Evolutionary conservation across 2,329 filamentous ascomycete genomes (phyloP).

Genomic region (Fusarium duplospermum): DNA sequence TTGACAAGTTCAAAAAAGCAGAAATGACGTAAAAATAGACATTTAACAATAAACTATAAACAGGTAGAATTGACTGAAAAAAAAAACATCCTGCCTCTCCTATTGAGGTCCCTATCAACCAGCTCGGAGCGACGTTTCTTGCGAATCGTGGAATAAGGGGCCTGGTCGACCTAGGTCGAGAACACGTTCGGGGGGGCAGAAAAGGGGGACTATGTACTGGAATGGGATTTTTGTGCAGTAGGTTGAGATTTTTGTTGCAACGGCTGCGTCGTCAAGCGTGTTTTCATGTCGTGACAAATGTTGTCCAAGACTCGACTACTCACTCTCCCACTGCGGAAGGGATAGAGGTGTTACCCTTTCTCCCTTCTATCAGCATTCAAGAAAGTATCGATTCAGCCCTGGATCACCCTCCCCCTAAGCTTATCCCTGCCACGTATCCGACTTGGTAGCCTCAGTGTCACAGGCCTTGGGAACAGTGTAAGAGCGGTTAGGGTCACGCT

Average conservation of each 20-base stretch:
- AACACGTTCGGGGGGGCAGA: neutral
- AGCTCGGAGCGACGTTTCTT: neutral
- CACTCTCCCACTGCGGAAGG: neutral
- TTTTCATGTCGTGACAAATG: neutral
- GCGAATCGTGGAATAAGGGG: neutral
- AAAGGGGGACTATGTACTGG: neutral
- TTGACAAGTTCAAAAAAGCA: neutral
- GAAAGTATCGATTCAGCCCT: neutral
- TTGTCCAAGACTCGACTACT: neutral
- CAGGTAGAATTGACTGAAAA: neutral
- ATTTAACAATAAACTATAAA: neutral
- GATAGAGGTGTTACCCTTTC: neutral
- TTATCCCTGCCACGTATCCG: slow-evolving; percentile 47
- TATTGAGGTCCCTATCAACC: neutral
- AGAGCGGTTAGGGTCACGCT: slow-evolving; percentile 66
- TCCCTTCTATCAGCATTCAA: neutral
- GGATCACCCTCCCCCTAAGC: neutral
- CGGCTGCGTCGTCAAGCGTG: neutral
- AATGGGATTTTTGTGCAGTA: neutral
- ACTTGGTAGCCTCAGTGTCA: slow-evolving; percentile 41
- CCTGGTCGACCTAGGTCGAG: neutral
- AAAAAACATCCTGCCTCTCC: neutral
- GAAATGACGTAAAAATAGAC: neutral
- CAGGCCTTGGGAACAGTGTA: slow-evolving; percentile 50
- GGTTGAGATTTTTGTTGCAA: neutral